A percentile compares a stretch with the other conserved stretches of the same genome.
Conservation (phyloP, 805 yeast genomes). For the Candida golubevii region DNA sequence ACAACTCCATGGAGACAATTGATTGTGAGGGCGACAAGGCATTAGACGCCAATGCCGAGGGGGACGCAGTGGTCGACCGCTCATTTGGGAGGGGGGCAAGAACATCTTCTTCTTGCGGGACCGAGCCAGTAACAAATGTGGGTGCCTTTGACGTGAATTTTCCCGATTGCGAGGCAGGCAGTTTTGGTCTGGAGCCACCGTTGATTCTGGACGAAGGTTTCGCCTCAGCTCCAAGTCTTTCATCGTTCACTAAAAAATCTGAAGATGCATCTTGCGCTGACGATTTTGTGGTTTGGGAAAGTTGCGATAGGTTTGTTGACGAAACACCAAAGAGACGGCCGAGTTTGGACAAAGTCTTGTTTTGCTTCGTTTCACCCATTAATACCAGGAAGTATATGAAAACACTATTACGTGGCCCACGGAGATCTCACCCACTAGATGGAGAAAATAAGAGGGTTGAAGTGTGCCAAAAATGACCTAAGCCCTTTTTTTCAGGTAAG, state of each 20-base stretch:
- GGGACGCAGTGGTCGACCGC: constrained; percentile 12
- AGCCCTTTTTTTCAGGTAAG: too few species aligned
- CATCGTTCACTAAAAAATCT: constrained; percentile 2
- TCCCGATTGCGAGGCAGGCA: constrained; percentile 5
- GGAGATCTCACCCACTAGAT: too few species aligned
- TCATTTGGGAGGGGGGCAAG: constrained; percentile 17
- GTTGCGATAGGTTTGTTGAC: constrained; percentile 16
- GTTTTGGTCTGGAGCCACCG: constrained; percentile 5
- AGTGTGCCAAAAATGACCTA: too few species aligned
- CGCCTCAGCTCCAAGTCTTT: constrained; percentile 1
- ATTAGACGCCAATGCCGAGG: background rate
- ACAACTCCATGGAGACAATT: constrained; percentile 4
- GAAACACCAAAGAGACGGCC: constrained; percentile 26
- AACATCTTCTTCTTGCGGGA: constrained; percentile 14
- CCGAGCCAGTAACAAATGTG: background rate
- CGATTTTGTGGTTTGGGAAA: constrained; percentile 7
- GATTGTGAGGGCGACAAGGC: constrained; percentile 5
- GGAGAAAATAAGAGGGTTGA: too few species aligned
- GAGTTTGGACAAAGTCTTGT: constrained; percentile 21
- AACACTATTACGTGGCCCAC: too few species aligned
- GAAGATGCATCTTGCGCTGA: constrained; percentile 2
- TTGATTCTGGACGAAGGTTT: constrained; percentile 5
- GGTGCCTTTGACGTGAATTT: background rate
- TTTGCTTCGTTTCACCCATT: constrained; percentile 22
- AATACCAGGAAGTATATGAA: background rate